Conservation (phyloP, 495 filamentous ascomycete genomes). For the Bombardia bombarda region DNA sequence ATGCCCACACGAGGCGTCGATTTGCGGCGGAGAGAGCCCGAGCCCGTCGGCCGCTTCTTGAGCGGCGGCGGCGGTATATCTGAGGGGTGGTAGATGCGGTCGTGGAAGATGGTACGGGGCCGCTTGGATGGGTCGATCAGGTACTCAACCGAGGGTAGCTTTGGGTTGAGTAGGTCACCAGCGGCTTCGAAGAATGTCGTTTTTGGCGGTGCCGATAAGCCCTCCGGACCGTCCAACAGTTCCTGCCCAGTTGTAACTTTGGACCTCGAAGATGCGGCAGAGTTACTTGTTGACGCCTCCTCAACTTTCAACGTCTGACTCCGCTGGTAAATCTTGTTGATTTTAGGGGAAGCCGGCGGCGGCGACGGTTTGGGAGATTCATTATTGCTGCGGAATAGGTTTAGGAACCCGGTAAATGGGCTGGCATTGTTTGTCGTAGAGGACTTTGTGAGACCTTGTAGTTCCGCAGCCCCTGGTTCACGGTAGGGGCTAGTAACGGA, state of each 20-base stretch:
- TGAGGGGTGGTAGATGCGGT: conserved; percentile 85
- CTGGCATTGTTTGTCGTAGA: conserved; percentile 24
- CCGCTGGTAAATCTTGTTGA: conserved; percentile 66
- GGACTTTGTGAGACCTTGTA: conserved; percentile 17
- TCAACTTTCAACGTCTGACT: conserved; percentile 59
- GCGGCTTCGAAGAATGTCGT: conserved; percentile 94
- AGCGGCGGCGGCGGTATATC: conserved; percentile 82
- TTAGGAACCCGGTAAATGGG: conserved; percentile 54
- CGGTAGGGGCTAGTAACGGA: conserved; percentile 18
- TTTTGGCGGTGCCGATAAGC: conserved; percentile 64
- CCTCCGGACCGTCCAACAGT: conserved; percentile 31
- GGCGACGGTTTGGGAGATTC: conserved; percentile 27
- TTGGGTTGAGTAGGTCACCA: conserved; percentile 84
- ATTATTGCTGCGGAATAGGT: conserved; percentile 44
- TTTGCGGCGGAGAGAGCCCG: conserved; percentile 22
- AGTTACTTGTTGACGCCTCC: conserved; percentile 25
- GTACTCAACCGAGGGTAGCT: conserved; percentile 70
- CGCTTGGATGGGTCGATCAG: conserved; percentile 74
- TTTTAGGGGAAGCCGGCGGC: conserved; percentile 35
- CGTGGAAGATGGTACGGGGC: conserved; percentile 93
- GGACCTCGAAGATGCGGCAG: conserved; percentile 27
- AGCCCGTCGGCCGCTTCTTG: conserved; percentile 45
- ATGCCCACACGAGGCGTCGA: conserved; percentile 5
- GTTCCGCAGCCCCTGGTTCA: conserved; percentile 8
- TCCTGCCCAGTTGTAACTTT: conserved; percentile 36